phyloP scores from a whole-genome alignment of 129 eudicot species.

The Saposhnikovia divaricata region DNA sequence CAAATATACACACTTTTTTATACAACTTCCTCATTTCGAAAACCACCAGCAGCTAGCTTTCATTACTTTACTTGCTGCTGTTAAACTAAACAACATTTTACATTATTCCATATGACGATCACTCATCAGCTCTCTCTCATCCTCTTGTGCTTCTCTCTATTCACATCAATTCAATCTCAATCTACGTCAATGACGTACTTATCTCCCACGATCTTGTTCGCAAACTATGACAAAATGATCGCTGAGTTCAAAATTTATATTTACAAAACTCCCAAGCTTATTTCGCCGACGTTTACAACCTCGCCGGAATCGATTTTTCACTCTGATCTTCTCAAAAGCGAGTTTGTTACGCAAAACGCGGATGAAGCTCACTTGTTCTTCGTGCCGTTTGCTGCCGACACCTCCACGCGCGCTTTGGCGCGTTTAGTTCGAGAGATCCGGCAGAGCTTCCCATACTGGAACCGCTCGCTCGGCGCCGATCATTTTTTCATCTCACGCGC shows the following conservation, averaged over 20 bases:
- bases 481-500: slow-evolving; percentile 66
- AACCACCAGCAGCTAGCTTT: not conserved
- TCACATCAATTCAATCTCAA: slow-evolving; percentile 8
- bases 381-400: slow-evolving; percentile 42
- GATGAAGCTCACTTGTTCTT: slow-evolving; percentile 54
- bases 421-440: slow-evolving; percentile 47
- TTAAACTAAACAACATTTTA: not conserved
- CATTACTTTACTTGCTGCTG: not conserved
- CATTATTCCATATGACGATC: slow-evolving; percentile 17
- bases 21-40: not conserved
- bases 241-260: slow-evolving; percentile 53
- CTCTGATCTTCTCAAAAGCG: slow-evolving; percentile 35
- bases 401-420: slow-evolving; percentile 54
- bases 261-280: slow-evolving; percentile 40
- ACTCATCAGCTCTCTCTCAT: slow-evolving; percentile 10
- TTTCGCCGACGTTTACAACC: slow-evolving; percentile 17
- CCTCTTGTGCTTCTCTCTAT: slow-evolving; percentile 28
- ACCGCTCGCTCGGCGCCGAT: slow-evolving; percentile 86
- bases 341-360: slow-evolving; percentile 44
- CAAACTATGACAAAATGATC: slow-evolving; percentile 67
- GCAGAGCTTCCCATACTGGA: slow-evolving; percentile 52
- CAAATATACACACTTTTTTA: not conserved
- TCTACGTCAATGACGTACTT: slow-evolving; percentile 37
- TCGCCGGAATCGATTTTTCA: slow-evolving; percentile 39
- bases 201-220: slow-evolving; percentile 49